Base-by-base conservation (phyloP, 371 early-diverging fungal genomes). In the Apophysomyces trapeziformis region DNA sequence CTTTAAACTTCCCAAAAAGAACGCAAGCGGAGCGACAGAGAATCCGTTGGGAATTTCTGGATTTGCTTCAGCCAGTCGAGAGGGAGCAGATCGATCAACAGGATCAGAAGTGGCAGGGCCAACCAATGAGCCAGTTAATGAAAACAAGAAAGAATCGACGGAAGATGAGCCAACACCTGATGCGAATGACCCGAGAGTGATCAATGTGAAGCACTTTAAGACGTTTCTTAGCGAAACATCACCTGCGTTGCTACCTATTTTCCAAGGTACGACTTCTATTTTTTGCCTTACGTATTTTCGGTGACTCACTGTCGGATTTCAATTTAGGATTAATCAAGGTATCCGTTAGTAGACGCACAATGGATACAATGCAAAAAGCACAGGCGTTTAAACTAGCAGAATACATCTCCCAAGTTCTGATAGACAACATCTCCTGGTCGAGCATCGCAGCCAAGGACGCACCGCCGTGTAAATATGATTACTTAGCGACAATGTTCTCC, bases 181-280 rank as follows among this genome's bases (percentile, higher is more conserved):
- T 41, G 72, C 70, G 5, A 85, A 86, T 32, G 86, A 89, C 60
- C 85, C 83, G 38, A 78, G 86, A 9, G 86, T 89, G 37, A 80
- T 84, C 71, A 95, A 95, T 63, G 82, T 88, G 35, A 89, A 85
- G 58, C 85, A 80, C 60, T 88, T 92, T 62, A 85, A 83, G 64
- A 72, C 84, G 56, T 72, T 93, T 7, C 75, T 93, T 38, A 82
- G 85, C 2, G 88, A 93, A 61, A 87, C 91, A 41, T 87, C 92
- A 21, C 80, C 82, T 9, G 75, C 84, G 13, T 60, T 95, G 57
- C 79, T 85, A 36, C 85, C 88, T 3, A 78, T 89, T 44, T 89
- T 91, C 64, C 90, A 90, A 80, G 89, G 92, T 84, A 76, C 11
- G 35, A 47, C 26, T 37, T 39, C 13, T n/a, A n/a, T 46, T 61